Evolutionary conservation across 805 yeast genomes (phyloP).

Genomic region (Brettanomyces sp.): DNA sequence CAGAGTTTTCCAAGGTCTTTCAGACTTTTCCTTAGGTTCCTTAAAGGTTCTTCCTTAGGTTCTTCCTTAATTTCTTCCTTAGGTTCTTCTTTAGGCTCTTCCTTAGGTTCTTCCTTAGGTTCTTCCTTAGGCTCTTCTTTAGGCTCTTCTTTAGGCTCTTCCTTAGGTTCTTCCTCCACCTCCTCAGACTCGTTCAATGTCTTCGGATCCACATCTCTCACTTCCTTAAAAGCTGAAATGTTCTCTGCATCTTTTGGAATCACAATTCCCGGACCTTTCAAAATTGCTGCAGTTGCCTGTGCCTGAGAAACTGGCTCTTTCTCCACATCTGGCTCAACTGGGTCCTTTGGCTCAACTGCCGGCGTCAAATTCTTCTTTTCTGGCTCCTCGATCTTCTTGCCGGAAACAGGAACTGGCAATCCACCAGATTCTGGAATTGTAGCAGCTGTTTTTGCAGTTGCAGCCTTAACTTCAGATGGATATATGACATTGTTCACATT

Average conservation of each 20-base stretch:
- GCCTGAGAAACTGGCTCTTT: conserved; percentile 5
- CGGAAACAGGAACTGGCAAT: conserved; percentile 19
- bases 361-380: conserved; percentile 5
- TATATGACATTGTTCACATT: conserved; percentile 42
- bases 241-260: conserved; percentile 54
- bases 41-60: neutral
- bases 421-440: conserved; percentile 42
- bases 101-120: neutral
- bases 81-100: neutral
- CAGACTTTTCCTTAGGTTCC: neutral
- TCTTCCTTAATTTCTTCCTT: neutral
- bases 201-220: conserved; percentile 48
- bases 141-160: neutral
- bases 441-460: conserved; percentile 22
- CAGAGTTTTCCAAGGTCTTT: too few species aligned
- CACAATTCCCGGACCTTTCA: conserved; percentile 70
- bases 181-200: conserved; percentile 37
- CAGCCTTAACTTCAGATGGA: conserved; percentile 24
- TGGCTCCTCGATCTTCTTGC: conserved; percentile 5
- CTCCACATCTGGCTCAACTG: neutral
- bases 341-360: neutral
- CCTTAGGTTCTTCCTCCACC: conserved; percentile 4
- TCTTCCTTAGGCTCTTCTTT: neutral
- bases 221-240: conserved; percentile 56
- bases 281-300: conserved; percentile 25